Conservation (phyloP, 2,329 filamentous ascomycete species). For the Aspergillus fumigatiaffinis region DNA sequence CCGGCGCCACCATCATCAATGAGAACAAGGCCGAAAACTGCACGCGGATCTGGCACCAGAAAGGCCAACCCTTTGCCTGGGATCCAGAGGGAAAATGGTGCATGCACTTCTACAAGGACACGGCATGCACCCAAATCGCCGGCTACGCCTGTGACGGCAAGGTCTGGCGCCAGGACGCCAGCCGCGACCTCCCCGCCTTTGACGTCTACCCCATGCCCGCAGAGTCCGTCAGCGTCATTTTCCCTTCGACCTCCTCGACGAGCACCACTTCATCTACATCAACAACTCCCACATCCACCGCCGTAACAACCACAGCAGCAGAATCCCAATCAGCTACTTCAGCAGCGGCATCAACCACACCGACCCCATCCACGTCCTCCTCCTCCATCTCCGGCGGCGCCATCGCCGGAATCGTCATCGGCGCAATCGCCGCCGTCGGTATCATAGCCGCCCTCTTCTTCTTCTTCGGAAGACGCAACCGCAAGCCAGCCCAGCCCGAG, state of each 20-base stretch:
- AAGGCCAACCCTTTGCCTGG: constrained; percentile 8
- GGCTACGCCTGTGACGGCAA: constrained; percentile 9
- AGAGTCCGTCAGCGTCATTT: not conserved
- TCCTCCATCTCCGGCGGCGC: constrained; percentile 1
- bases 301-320: not conserved
- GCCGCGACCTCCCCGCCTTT: constrained; percentile 8
- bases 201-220: constrained; percentile 12
- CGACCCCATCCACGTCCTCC: not conserved
- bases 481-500: not conserved
- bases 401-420: constrained; percentile 8
- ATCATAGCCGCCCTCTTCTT: constrained; percentile 4
- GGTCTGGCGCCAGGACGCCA: constrained; percentile 6
- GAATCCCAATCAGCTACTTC: not conserved
- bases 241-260: not conserved
- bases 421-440: not conserved
- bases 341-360: not conserved
- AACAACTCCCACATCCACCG: not conserved
- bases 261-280: not conserved
- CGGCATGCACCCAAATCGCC: constrained; percentile 1
- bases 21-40: constrained; percentile 4
- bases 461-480: constrained; percentile 4
- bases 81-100: constrained; percentile 14
- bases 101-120: constrained; percentile 9
- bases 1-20: not conserved
- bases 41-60: constrained; percentile 11